Base-by-base conservation (phyloP, 2,329 filamentous ascomycete species). In the Colletotrichum melonis region DNA sequence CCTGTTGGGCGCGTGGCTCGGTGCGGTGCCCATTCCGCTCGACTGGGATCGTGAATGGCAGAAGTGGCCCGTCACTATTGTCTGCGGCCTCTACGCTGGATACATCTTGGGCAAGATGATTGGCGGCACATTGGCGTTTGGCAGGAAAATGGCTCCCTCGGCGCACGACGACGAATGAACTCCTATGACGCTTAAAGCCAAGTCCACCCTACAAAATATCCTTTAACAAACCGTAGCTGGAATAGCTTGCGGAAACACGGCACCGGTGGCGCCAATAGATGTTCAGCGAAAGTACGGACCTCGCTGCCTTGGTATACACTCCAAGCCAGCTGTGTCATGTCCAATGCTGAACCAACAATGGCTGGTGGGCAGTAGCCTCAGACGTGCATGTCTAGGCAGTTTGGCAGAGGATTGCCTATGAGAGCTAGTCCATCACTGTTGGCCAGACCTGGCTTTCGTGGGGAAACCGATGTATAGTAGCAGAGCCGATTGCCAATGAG, bases 1-100 rank as follows among this genome's bases (percentile, higher is more conserved):
- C 0, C 85, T 93, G 30, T 78, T 96, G 1, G 97, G 97, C 6
- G 95, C 94, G 54, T 98, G 97, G 97, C 85, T 98, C 55, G 97
- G 97, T 4, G 97, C 97, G 8, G 91, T 98, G 66, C 97, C 97
- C 0, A 98, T 99, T 77, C 97, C 97, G 2, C 86, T 99, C 76
- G 97, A 99, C 82, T 98, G 96, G 96, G 97, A 99, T 82, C 92
- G 97, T n/a, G 95, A 97, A 78, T 99, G 97, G 97, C 97, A 99
- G 89, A 94, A 93, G 82, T 99, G 96, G 94, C 97, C 97, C 0
- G 92, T 98, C 60, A 99, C 97, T 0, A 93, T 99, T 72, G 84
- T 98, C 5, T 91, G 90, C 2, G 97, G 97, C 3, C 88, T 93
- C 22, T 98, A 97, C 82, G 83, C 90, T 6, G 97, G 97, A 1